A percentile compares a stretch with the other conserved stretches of the same genome.
Conservation (phyloP, 2,329 filamentous ascomycete genomes). For the Colletotrichum kahawae region DNA sequence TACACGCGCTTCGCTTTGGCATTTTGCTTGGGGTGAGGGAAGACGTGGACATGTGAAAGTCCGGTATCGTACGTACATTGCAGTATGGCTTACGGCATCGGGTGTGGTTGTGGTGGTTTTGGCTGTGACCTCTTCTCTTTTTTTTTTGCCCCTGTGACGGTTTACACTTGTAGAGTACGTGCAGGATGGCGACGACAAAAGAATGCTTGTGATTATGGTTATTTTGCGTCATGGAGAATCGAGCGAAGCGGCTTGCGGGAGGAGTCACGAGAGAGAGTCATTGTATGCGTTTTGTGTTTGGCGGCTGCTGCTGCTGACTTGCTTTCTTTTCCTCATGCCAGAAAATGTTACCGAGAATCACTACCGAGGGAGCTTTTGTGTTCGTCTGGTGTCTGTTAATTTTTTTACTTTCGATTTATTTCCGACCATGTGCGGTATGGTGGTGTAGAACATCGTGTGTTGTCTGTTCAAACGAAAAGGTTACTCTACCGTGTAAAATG, state of each 20-base stretch:
- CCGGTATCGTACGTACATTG: neutral
- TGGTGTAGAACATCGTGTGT: neutral
- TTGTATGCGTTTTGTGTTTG: too few species aligned
- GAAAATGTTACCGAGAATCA: neutral
- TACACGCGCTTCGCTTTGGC: neutral
- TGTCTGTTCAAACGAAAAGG: neutral
- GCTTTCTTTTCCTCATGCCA: neutral
- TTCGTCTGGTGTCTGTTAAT: neutral
- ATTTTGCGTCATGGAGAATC: neutral
- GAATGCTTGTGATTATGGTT: neutral
- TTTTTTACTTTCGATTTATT: neutral
- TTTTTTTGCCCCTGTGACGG: neutral
- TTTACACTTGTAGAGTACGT: neutral
- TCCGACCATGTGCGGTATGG: neutral
- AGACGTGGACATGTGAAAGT: slow-evolving; percentile 11
- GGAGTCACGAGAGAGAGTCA: neutral
- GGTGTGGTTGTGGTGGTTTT: neutral
- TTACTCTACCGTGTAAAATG: neutral
- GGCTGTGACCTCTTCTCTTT: neutral
- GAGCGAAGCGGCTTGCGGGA: neutral
- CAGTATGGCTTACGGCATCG: neutral
- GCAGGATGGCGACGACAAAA: neutral
- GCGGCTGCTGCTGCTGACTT: too few species aligned
- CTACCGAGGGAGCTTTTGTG: neutral
- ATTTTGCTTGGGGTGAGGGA: neutral